Conservation (phyloP, 2,329 filamentous ascomycete species). For the Colletotrichum sp. region DNA sequence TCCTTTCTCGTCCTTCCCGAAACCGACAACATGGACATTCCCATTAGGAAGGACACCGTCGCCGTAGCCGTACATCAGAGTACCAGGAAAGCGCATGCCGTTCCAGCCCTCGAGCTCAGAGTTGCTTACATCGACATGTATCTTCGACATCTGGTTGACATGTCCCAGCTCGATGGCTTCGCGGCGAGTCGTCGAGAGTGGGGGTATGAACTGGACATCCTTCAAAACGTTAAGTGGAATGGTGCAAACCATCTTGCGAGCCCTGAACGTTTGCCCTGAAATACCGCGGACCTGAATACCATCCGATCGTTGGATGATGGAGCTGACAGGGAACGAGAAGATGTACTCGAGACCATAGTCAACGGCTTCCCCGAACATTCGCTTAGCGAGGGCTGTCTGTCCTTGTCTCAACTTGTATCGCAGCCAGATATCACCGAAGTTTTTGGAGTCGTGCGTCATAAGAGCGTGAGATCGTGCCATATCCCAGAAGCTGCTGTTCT, state of each 20-base stretch:
- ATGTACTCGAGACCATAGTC: slow-evolving; percentile 27
- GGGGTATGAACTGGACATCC: slow-evolving; percentile 23
- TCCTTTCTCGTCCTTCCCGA: slow-evolving; percentile 42
- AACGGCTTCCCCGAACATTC: slow-evolving; percentile 31
- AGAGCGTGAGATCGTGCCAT: slow-evolving; percentile 26
- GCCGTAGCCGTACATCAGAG: slow-evolving; percentile 45
- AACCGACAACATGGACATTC: slow-evolving; percentile 52
- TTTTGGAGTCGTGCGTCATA: slow-evolving; percentile 25
- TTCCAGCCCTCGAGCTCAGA: slow-evolving; percentile 3
- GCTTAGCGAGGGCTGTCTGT: slow-evolving; percentile 29
- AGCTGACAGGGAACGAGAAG: slow-evolving; percentile 28
- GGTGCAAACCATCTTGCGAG: slow-evolving; percentile 28
- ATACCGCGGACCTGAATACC: not conserved
- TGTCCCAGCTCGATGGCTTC: slow-evolving; percentile 23
- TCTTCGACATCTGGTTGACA: slow-evolving; percentile 24
- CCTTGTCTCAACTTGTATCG: slow-evolving; percentile 33
- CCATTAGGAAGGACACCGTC: slow-evolving; percentile 49
- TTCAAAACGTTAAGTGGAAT: slow-evolving; percentile 26
- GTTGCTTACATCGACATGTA: slow-evolving; percentile 23
- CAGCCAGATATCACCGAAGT: slow-evolving; percentile 26
- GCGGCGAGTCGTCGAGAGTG: slow-evolving; percentile 21
- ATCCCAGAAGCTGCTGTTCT: slow-evolving; percentile 27
- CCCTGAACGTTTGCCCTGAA: slow-evolving; percentile 13
- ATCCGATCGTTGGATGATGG: slow-evolving; percentile 18
- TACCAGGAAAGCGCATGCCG: not conserved